These are phyloP conservation scores for Daldinia vernicosa DNA, from an alignment of 495 filamentous ascomycete species.

Conservation along the genomic window DNA sequence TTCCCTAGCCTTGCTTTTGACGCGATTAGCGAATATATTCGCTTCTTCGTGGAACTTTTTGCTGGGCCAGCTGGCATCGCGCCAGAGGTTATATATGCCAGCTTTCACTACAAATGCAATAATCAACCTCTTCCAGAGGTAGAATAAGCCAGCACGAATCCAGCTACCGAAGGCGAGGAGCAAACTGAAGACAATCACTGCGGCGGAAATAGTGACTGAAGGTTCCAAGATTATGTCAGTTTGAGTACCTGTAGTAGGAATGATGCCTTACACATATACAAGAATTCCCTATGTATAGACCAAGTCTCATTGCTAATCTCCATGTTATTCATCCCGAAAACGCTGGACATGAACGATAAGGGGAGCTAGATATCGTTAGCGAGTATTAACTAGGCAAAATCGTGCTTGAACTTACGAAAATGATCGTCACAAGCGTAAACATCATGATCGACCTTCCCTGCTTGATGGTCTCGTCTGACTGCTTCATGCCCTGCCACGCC, in stretches of 20 bases:
- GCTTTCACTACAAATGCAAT: conserved; percentile 19
- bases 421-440: conserved; percentile 70
- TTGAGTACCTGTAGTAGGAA: background rate
- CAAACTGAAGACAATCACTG: conserved; percentile 46
- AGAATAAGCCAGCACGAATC: conserved; percentile 34
- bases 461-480: conserved; percentile 64
- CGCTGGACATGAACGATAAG: conserved; percentile 52
- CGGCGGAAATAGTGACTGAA: conserved; percentile 47
- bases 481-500: conserved; percentile 63
- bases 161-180: conserved; percentile 46
- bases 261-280: conserved; percentile 48
- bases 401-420: conserved; percentile 59
- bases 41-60: conserved; percentile 10
- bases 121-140: conserved; percentile 14
- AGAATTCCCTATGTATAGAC: conserved; percentile 41
- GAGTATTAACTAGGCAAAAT: no score
- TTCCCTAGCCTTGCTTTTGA: background rate
- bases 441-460: conserved; percentile 70
- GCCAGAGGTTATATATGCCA: conserved; percentile 34
- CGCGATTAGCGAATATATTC: background rate
- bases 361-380: no score
- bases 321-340: conserved; percentile 56
- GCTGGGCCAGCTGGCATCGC: conserved; percentile 5
- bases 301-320: conserved; percentile 44
- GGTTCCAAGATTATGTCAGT: conserved; percentile 1